Conservation (phyloP, 768 basidiomycete genomes). For the Mycena floridula region DNA sequence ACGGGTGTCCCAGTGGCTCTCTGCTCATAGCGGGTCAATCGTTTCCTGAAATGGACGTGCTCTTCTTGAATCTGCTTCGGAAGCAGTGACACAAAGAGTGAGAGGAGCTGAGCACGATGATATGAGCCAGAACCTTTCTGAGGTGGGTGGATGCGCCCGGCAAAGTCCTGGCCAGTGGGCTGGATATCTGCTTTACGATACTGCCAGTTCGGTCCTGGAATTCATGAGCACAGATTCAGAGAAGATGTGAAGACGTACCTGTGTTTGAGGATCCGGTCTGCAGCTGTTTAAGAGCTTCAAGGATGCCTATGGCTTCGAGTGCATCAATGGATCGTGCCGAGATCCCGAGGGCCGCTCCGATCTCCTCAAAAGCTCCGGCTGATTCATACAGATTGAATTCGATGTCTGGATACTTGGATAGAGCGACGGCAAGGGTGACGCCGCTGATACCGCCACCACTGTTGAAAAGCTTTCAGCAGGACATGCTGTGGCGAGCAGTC, state of each 20-base stretch:
- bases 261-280: slow-evolving; percentile 20
- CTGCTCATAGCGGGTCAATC: slow-evolving; percentile 46
- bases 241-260: neutral
- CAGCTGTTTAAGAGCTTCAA: slow-evolving; percentile 43
- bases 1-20: slow-evolving; percentile 35
- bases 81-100: slow-evolving; percentile 44
- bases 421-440: slow-evolving; percentile 10
- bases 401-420: slow-evolving; percentile 9
- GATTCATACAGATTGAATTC: slow-evolving; percentile 13
- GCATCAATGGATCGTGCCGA: slow-evolving; percentile 1
- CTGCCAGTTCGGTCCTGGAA: neutral
- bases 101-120: slow-evolving; percentile 66
- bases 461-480: neutral
- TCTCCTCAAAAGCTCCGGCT: slow-evolving; percentile 11
- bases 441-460: slow-evolving; percentile 12
- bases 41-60: slow-evolving; percentile 46
- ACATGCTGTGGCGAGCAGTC: neutral
- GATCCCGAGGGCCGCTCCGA: slow-evolving; percentile 12
- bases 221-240: neutral
- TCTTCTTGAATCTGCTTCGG: slow-evolving; percentile 29
- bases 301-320: neutral
- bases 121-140: slow-evolving; percentile 33
- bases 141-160: slow-evolving; percentile 29
- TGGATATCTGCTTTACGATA: neutral
- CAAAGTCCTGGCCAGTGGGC: slow-evolving; percentile 31